phyloP scores from a whole-genome alignment of 768 basidiomycete genomes.

The Hygrophorus russula region DNA sequence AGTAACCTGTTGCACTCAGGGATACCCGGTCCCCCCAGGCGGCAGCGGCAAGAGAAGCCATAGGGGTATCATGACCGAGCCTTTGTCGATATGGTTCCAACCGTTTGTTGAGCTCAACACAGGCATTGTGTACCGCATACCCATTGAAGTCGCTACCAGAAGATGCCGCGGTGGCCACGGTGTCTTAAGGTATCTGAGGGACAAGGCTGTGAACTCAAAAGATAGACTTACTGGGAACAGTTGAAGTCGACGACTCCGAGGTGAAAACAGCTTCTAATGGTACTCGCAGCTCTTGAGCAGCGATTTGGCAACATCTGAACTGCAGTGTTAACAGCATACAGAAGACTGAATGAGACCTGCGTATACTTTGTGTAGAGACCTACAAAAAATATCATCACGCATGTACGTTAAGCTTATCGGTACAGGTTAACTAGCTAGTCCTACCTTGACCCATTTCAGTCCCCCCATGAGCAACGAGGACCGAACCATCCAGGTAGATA shows the following conservation, averaged over 20 bases:
- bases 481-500: conserved; percentile 12
- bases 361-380: conserved; percentile 12
- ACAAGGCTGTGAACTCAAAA: neutral
- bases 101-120: conserved; percentile 11
- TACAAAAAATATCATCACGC: neutral
- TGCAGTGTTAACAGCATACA: neutral
- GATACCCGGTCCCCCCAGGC: conserved; percentile 11
- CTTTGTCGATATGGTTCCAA: conserved; percentile 11
- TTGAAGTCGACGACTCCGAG: conserved; percentile 9
- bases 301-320: conserved; percentile 12
- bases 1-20: conserved; percentile 9
- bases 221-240: conserved; percentile 5
- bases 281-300: conserved; percentile 11
- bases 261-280: conserved; percentile 11
- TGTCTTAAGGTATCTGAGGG: neutral
- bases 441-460: conserved; percentile 7
- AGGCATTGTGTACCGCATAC: conserved; percentile 11
- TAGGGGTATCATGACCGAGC: conserved; percentile 8
- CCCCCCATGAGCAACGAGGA: conserved; percentile 11
- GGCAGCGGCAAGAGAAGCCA: conserved; percentile 10
- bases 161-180: conserved; percentile 10
- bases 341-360: neutral
- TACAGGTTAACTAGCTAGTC: neutral
- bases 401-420: neutral
- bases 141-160: conserved; percentile 12